Conservation (phyloP, 2,329 filamentous ascomycete genomes). For the Fusarium sp. region DNA sequence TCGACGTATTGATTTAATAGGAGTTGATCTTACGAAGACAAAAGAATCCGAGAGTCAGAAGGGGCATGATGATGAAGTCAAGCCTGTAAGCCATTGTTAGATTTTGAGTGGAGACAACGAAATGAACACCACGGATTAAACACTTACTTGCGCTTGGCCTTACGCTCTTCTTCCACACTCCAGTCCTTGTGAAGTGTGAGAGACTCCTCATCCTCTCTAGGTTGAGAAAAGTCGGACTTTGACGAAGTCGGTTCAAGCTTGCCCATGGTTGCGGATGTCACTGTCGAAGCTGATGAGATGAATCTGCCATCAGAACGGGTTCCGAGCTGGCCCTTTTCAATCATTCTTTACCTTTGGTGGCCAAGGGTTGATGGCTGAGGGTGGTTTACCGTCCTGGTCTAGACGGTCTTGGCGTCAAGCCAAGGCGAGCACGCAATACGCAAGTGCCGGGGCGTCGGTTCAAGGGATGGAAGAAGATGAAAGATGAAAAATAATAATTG, state of each 20-base stretch:
- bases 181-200: constrained; percentile 51
- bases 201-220: constrained; percentile 49
- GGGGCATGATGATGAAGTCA: constrained; percentile 58
- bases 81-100: constrained; percentile 23
- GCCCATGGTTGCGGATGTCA: constrained; percentile 27
- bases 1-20: too few relatives aligned
- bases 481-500: neutral
- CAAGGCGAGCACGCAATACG: constrained; percentile 44
- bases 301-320: neutral
- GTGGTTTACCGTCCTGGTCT: constrained; percentile 8
- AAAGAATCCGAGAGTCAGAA: constrained; percentile 58
- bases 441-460: constrained; percentile 27
- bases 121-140: too few relatives aligned
- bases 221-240: constrained; percentile 30
- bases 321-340: constrained; percentile 21
- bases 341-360: constrained; percentile 1
- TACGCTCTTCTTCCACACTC: constrained; percentile 53
- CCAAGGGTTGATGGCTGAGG: constrained; percentile 4
- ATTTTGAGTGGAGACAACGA: too few relatives aligned
- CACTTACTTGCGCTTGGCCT: constrained; percentile 53
- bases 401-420: constrained; percentile 32
- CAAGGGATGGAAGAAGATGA: too few relatives aligned
- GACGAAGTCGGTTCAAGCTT: constrained; percentile 22
- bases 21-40: constrained; percentile 53
- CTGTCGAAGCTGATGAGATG: neutral